phyloP scores from a whole-genome alignment of 148 eudicot genomes.

The Polygonum maritimum region DNA sequence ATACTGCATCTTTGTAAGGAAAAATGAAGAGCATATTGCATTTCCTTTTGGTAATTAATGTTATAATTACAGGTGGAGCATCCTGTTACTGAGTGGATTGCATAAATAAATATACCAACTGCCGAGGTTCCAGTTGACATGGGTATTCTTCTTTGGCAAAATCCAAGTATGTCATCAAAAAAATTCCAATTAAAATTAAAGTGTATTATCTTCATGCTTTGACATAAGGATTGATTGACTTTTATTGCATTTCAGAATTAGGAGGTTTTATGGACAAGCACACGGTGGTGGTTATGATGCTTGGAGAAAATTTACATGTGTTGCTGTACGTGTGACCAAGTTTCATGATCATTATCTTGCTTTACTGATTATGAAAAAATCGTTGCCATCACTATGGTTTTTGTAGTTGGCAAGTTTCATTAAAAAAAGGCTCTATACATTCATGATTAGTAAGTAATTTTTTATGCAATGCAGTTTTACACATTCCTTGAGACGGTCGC shows the following conservation, averaged over 20 bases:
- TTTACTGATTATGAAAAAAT: no score
- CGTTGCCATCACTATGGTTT: no score
- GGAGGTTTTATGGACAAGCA: constrained; percentile 85
- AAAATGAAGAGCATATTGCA: neutral
- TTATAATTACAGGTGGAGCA: constrained; percentile 51
- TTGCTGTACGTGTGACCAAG: constrained; percentile 96
- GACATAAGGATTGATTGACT: no score
- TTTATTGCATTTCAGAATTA: constrained; percentile 26
- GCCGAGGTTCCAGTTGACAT: constrained; percentile 74
- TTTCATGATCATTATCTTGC: no score
- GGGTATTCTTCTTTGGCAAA: constrained; percentile 99
- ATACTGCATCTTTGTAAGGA: neutral
- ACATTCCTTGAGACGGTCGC: no score
- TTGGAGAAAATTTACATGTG: constrained; percentile 86
- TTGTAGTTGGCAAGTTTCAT: no score
- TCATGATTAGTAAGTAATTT: no score
- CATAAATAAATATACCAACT: no score
- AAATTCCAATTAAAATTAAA: neutral
- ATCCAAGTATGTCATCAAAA: constrained; percentile 52
- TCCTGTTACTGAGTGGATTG: no score
- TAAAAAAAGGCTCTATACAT: no score
- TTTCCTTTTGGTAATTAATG: neutral
- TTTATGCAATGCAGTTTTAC: no score
- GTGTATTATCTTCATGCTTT: constrained; percentile 7
- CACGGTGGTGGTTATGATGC: constrained; percentile 88